phyloP scores from a whole-genome alignment of 164 flowering plant genomes.

The Annona squamosa region DNA sequence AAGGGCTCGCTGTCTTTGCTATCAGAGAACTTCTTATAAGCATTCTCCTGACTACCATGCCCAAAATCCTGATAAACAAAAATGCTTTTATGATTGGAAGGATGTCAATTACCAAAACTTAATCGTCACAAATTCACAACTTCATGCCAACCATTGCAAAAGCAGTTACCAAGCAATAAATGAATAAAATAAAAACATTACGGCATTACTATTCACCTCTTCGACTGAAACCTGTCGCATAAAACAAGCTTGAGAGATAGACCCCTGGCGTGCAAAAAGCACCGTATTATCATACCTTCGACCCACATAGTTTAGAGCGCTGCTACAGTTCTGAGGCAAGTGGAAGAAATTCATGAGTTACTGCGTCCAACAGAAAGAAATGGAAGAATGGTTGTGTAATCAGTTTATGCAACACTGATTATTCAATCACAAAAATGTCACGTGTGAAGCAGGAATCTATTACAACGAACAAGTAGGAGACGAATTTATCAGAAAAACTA shows the following conservation, averaged over 20 bases:
- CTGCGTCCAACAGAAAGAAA: not conserved
- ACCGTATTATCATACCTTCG: constrained; percentile 52
- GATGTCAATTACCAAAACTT: not conserved
- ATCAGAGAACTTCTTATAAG: constrained; percentile 14
- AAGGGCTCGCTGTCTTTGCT: constrained; percentile 24
- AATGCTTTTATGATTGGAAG: not conserved
- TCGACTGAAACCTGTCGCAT: constrained; percentile 53
- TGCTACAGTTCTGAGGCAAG: constrained; percentile 30
- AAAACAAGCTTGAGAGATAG: constrained; percentile 44
- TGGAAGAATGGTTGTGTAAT: not conserved
- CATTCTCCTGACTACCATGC: constrained; percentile 18
- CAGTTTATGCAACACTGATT: not conserved
- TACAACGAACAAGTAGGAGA: not conserved
- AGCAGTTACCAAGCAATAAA: not conserved
- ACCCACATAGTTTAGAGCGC: constrained; percentile 42
- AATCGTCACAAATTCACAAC: not conserved
- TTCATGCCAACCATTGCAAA: not conserved
- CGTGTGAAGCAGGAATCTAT: not conserved
- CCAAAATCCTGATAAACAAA: not conserved
- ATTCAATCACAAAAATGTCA: not conserved
- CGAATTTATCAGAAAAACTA: not conserved
- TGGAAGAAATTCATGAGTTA: not conserved
- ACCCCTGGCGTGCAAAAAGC: constrained; percentile 65
- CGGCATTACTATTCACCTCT: constrained; percentile 27
- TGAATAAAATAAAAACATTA: not conserved